Percentiles rank a stretch among this genome's conserved stretches.
phyloP scores from a whole-genome alignment of 2,329 filamentous ascomycete genomes.

The Venturiaceae sp. region DNA sequence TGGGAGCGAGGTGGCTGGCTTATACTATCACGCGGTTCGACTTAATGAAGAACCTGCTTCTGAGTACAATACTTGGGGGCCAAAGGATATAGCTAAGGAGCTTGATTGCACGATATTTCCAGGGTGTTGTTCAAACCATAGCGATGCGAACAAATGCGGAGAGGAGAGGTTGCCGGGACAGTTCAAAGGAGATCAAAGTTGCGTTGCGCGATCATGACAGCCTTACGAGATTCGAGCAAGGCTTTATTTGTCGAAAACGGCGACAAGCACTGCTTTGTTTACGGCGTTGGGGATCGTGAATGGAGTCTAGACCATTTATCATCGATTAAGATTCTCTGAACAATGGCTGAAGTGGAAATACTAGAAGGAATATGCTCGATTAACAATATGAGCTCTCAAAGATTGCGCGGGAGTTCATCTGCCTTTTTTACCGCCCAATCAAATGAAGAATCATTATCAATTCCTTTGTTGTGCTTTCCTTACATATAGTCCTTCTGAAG shows the following conservation, averaged over 20 bases:
- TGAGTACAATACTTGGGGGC: background rate
- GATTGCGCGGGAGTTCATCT: no score
- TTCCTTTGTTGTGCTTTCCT: no score
- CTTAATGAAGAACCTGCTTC: background rate
- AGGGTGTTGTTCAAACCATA: conserved; percentile 4
- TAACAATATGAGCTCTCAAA: no score
- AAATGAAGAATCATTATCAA: no score
- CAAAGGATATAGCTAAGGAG: background rate
- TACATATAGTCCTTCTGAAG: background rate
- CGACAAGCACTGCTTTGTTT: no score
- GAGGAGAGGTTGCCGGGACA: background rate
- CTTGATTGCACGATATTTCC: background rate
- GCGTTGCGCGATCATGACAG: background rate
- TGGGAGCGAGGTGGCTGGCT: background rate
- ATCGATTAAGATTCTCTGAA: no score
- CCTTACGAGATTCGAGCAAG: background rate
- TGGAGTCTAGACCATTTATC: no score
- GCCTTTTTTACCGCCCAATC: no score
- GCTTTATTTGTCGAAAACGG: background rate
- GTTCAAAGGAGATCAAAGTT: background rate
- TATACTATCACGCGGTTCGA: background rate
- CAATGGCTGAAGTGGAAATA: no score
- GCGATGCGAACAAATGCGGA: background rate
- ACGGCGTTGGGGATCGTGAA: no score
- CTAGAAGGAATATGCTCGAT: no score